phyloP scores from a whole-genome alignment of 108 stramenopile species.

The Epithemia pelagica region DNA sequence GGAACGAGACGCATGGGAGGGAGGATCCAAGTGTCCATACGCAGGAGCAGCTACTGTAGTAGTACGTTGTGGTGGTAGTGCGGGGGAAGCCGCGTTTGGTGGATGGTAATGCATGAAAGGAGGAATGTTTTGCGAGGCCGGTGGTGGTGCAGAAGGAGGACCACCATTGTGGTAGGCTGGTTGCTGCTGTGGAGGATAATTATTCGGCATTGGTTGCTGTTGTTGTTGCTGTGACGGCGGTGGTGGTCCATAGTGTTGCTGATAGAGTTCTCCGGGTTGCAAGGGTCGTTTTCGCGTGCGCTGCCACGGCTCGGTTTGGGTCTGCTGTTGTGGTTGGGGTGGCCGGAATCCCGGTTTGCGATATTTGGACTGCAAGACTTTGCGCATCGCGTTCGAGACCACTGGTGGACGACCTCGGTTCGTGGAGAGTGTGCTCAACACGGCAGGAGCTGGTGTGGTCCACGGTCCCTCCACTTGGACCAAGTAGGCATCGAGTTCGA shows the following conservation, averaged over 20 bases:
- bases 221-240: neutral
- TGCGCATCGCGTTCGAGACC: constrained; percentile 37
- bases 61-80: too few relatives aligned
- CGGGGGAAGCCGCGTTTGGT: too few relatives aligned
- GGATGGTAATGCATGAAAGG: too few relatives aligned
- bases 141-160: too few relatives aligned
- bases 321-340: too few relatives aligned
- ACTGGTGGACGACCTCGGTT: neutral
- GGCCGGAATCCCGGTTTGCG: constrained; percentile 37
- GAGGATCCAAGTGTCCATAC: too few relatives aligned
- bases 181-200: neutral
- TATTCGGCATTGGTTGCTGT: neutral
- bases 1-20: too few relatives aligned
- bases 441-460: neutral
- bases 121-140: too few relatives aligned
- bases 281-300: constrained; percentile 28
- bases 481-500: constrained; percentile 38
- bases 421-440: too few relatives aligned
- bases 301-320: too few relatives aligned
- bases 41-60: too few relatives aligned
- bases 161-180: too few relatives aligned
- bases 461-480: constrained; percentile 44
- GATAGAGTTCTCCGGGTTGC: constrained; percentile 39
- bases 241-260: neutral
- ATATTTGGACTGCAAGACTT: constrained; percentile 50